Conservation (phyloP, 306 rosid genomes). For the Spatholobus suberectus region DNA sequence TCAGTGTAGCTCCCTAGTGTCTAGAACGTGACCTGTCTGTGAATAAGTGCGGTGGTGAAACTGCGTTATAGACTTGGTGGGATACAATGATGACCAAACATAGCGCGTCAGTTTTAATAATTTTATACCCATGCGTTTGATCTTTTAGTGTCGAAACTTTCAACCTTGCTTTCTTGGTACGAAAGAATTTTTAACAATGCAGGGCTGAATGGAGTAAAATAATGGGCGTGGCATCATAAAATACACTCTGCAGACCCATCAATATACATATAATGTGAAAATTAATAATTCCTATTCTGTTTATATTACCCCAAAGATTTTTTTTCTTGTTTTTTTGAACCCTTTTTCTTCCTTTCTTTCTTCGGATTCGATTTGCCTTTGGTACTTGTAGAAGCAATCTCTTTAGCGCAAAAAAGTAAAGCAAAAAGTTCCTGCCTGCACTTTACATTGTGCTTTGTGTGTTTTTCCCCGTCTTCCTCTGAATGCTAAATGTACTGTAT, state of each 20-base stretch:
- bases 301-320: not conserved
- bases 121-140: slow-evolving; percentile 14
- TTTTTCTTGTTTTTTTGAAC: not conserved
- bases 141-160: slow-evolving; percentile 30
- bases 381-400: slow-evolving; percentile 49
- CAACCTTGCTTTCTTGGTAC: slow-evolving; percentile 64
- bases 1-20: not conserved
- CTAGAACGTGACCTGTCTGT: slow-evolving; percentile 24
- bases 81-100: slow-evolving; percentile 51
- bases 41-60: slow-evolving; percentile 23
- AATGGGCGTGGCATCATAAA: slow-evolving; percentile 9
- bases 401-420: slow-evolving; percentile 20
- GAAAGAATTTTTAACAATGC: slow-evolving; percentile 39
- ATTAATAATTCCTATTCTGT: not conserved
- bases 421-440: not conserved
- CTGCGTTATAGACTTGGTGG: slow-evolving; percentile 26
- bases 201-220: slow-evolving; percentile 6
- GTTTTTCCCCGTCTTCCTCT: not conserved
- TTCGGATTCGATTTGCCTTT: slow-evolving; percentile 73
- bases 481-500: slow-evolving; percentile 21
- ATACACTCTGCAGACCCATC: slow-evolving; percentile 45
- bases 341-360: slow-evolving; percentile 22
- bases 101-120: slow-evolving; percentile 32
- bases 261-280: not conserved
- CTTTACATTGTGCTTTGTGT: not conserved